Conservation (phyloP, 2,329 filamentous ascomycete species). For the Paraphaeosphaeria minitans region DNA sequence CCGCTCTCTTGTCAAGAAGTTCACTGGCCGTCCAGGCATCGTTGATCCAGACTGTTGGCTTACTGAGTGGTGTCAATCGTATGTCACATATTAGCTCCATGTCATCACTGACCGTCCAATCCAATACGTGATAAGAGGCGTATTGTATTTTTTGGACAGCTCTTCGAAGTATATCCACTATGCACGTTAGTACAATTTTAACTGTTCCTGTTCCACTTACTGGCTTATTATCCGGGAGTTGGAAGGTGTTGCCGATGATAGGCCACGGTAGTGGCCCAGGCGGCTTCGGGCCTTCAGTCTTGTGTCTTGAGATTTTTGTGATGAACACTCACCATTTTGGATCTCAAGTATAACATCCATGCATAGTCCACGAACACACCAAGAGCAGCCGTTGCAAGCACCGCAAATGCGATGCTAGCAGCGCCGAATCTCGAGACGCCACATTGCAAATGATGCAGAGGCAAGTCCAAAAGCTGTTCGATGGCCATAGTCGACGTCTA, state of each 20-base stretch:
- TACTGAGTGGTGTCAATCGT: constrained; percentile 17
- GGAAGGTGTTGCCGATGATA: constrained; percentile 62
- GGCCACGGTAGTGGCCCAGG: constrained; percentile 61
- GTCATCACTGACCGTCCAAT: constrained; percentile 42
- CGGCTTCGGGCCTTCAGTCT: constrained; percentile 46
- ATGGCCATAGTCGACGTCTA: constrained; percentile 29
- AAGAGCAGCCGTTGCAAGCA: constrained; percentile 29
- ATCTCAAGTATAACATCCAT: constrained; percentile 57
- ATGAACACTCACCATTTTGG: constrained; percentile 50
- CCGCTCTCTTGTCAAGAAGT: constrained; percentile 58
- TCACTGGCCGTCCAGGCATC: constrained; percentile 58
- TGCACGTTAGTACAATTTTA: background rate
- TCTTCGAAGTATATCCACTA: constrained; percentile 63
- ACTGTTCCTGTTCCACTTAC: background rate
- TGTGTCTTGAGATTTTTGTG: background rate
- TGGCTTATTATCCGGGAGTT: constrained; percentile 60
- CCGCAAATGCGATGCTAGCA: constrained; percentile 27
- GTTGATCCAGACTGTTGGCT: constrained; percentile 50
- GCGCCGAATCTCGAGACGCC: constrained; percentile 37
- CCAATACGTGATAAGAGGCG: constrained; percentile 62
- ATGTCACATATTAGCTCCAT: too few species aligned
- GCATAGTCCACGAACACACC: constrained; percentile 51
- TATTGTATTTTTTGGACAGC: constrained; percentile 56
- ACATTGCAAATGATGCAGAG: constrained; percentile 37
- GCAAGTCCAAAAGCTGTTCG: constrained; percentile 36